Percentiles rank a stretch among this genome's conserved stretches.
Evolutionary conservation across 441 rosid genomes (phyloP).

Genomic region (Euphorbia corollata): DNA sequence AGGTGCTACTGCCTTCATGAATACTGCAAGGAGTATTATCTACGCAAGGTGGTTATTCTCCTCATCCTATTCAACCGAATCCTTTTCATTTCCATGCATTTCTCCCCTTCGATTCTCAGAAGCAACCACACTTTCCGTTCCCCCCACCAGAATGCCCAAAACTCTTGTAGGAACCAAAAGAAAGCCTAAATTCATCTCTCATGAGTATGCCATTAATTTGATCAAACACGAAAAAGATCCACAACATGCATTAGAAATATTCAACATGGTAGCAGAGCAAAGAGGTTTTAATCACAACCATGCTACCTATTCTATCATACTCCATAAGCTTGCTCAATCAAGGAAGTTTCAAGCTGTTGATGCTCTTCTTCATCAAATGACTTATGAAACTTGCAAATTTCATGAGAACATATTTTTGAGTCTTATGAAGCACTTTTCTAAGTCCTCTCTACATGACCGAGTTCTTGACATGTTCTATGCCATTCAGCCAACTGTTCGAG

Average conservation of each 20-base stretch:
- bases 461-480: constrained; percentile 65
- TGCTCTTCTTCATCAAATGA: constrained; percentile 65
- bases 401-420: constrained; percentile 69
- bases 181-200: constrained; percentile 50
- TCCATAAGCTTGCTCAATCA: constrained; percentile 58
- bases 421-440: constrained; percentile 67
- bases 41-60: constrained; percentile 26
- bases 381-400: constrained; percentile 69
- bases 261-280: constrained; percentile 58
- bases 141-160: constrained; percentile 31
- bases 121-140: constrained; percentile 23
- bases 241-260: constrained; percentile 54
- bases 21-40: constrained; percentile 9
- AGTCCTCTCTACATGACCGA: constrained; percentile 38
- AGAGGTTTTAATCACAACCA: constrained; percentile 73
- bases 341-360: constrained; percentile 72
- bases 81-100: constrained; percentile 54
- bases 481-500: constrained; percentile 55
- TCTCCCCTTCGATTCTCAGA: constrained; percentile 40
- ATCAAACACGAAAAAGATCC: constrained; percentile 67
- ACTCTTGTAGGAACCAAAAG: constrained; percentile 18
- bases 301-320: constrained; percentile 61
- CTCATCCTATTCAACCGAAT: constrained; percentile 25
- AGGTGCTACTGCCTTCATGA: constrained; percentile 21
- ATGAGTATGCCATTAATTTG: constrained; percentile 48